Evolutionary conservation across 1,139 yeast genomes (phyloP).

Genomic region (Sugiyamaella xylanicola): DNA sequence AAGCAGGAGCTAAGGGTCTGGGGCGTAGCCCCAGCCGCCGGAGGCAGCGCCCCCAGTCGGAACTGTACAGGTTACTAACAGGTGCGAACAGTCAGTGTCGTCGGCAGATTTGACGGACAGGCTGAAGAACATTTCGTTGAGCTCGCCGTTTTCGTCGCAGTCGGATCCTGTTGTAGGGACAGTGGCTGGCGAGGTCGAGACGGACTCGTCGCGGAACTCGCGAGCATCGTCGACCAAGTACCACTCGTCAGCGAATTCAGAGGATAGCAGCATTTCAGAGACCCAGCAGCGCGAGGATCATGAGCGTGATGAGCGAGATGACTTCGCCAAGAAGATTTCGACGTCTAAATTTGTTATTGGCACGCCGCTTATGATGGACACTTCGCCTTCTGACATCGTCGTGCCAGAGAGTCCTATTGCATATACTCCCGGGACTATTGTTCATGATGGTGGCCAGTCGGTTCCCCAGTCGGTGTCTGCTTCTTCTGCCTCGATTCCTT

Average conservation of each 20-base stretch:
- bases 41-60: not conserved
- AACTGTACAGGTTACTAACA: not conserved
- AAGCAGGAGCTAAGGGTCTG: slow-evolving; percentile 6
- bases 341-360: slow-evolving; percentile 18
- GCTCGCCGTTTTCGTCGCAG: slow-evolving; percentile 2
- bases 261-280: slow-evolving; percentile 14
- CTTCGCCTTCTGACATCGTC: slow-evolving; percentile 11
- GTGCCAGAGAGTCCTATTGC: slow-evolving; percentile 11
- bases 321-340: slow-evolving; percentile 1
- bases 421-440: slow-evolving; percentile 15
- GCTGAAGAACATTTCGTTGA: slow-evolving; percentile 19
- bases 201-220: slow-evolving; percentile 11
- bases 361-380: slow-evolving; percentile 12
- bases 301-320: not conserved
- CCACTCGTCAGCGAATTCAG: slow-evolving; percentile 19
- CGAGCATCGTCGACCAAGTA: slow-evolving; percentile 15
- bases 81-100: slow-evolving; percentile 9
- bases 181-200: slow-evolving; percentile 2
- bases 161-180: slow-evolving; percentile 13
- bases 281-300: not conserved
- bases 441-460: not conserved
- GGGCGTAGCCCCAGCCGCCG: not conserved
- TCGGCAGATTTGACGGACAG: slow-evolving; percentile 16
- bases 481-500: slow-evolving; percentile 8
- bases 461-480: slow-evolving; percentile 9